Conservation (phyloP, 148 eudicot species). For the Persicaria tinctoria region DNA sequence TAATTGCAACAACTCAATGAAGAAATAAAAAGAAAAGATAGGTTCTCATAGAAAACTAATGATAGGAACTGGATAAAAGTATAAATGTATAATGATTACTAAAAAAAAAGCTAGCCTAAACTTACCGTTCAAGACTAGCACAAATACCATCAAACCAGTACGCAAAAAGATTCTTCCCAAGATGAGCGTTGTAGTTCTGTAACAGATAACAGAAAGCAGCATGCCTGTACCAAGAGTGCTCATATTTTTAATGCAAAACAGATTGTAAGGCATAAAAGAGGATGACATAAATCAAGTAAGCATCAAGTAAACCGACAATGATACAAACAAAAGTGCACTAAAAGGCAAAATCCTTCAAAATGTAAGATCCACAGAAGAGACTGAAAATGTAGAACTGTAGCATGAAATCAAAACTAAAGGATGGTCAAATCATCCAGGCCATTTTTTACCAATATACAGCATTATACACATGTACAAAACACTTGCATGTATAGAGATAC, state of each 20-base stretch:
- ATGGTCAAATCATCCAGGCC: neutral
- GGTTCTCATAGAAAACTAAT: neutral
- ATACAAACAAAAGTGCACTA: neutral
- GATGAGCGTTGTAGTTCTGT: slow-evolving; percentile 39
- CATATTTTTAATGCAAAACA: neutral
- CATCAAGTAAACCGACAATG: neutral
- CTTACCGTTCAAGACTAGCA: slow-evolving; percentile 70
- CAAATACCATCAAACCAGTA: slow-evolving; percentile 83
- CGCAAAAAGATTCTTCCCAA: slow-evolving; percentile 50
- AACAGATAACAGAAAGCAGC: slow-evolving; percentile 65
- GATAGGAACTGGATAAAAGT: neutral
- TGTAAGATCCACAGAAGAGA: neutral
- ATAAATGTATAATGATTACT: neutral
- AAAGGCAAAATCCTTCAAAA: neutral
- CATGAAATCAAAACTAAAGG: neutral
- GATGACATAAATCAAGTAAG: neutral
- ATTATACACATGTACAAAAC: neutral
- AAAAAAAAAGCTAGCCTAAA: slow-evolving; percentile 3
- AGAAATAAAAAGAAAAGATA: neutral
- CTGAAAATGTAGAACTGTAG: neutral
- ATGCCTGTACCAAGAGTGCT: slow-evolving; percentile 48
- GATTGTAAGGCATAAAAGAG: neutral
- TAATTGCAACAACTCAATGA: neutral
- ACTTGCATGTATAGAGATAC: neutral
- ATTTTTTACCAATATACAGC: neutral